These are phyloP conservation scores for Penicillium sp. DNA, from an alignment of 2,329 filamentous ascomycete species.

Conservation along the genomic window DNA sequence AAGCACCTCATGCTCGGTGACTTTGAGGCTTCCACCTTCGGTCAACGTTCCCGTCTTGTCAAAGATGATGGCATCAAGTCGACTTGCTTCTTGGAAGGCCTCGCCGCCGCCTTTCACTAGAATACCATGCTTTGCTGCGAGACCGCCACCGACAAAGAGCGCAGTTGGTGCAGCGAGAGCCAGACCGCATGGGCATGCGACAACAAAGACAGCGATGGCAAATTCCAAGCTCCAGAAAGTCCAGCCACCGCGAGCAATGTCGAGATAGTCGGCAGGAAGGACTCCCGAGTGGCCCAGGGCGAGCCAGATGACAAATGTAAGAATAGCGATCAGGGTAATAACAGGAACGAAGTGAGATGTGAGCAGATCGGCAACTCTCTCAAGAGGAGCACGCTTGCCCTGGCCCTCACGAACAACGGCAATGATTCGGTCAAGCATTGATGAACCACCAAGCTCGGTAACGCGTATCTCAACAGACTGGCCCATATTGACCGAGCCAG, in stretches of 20 bases:
- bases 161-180: slow-evolving; percentile 84
- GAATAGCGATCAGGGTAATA: slow-evolving; percentile 51
- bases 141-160: slow-evolving; percentile 78
- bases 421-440: slow-evolving; percentile 54
- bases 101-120: slow-evolving; percentile 82
- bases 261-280: slow-evolving; percentile 53
- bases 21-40: slow-evolving; percentile 59
- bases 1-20: slow-evolving; percentile 54
- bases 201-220: slow-evolving; percentile 82
- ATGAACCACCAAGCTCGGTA: slow-evolving; percentile 49
- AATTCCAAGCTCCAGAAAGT: slow-evolving; percentile 60
- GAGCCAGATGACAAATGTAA: slow-evolving; percentile 52
- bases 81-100: slow-evolving; percentile 81
- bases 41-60: slow-evolving; percentile 89
- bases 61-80: slow-evolving; percentile 76
- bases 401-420: slow-evolving; percentile 52
- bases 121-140: slow-evolving; percentile 78
- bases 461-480: slow-evolving; percentile 47
- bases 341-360: slow-evolving; percentile 53
- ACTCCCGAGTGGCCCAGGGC: slow-evolving; percentile 46
- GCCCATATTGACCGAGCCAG: slow-evolving; percentile 51
- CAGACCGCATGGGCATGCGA: slow-evolving; percentile 82
- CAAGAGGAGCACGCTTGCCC: slow-evolving; percentile 51
- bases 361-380: slow-evolving; percentile 49
- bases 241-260: slow-evolving; percentile 52